Percentiles rank a stretch among this genome's conserved stretches.
Evolutionary conservation across 1,139 yeast species (phyloP).

Genomic region (Spencermartinsiella ligniputridi): DNA sequence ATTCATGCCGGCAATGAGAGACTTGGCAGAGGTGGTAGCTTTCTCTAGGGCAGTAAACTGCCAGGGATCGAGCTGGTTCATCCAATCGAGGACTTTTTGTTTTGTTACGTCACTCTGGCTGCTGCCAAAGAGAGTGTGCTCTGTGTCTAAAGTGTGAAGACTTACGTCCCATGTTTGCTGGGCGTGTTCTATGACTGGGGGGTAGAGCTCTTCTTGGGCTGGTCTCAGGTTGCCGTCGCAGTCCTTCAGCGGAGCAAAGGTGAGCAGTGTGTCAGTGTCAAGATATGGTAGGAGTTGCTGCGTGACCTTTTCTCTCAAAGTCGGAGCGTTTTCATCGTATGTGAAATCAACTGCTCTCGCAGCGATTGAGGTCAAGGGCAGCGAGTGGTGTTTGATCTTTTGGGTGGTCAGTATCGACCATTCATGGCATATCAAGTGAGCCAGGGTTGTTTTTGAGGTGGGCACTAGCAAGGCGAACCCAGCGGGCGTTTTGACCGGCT

Average conservation of each 20-base stretch:
- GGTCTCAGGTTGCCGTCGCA: conserved; percentile 76
- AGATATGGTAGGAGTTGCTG: conserved; percentile 61
- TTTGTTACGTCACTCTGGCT: conserved; percentile 58
- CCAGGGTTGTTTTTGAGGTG: conserved; percentile 49
- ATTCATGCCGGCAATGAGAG: conserved; percentile 65
- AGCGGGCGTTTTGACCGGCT: conserved; percentile 77
- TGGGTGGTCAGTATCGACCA: conserved; percentile 75
- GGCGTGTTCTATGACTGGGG: conserved; percentile 66
- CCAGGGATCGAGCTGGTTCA: conserved; percentile 60
- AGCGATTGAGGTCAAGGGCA: conserved; percentile 83
- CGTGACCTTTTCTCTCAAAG: conserved; percentile 26
- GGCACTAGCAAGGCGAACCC: conserved; percentile 73
- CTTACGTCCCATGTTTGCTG: conserved; percentile 55
- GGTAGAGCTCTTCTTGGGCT: conserved; percentile 70
- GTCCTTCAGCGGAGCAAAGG: conserved; percentile 76
- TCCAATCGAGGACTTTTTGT: conserved; percentile 60
- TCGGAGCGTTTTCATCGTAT: conserved; percentile 20
- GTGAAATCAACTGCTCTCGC: conserved; percentile 73
- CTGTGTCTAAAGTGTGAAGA: conserved; percentile 69
- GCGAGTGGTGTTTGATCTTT: conserved; percentile 69
- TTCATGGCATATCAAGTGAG: conserved; percentile 76
- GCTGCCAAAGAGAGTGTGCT: conserved; percentile 80
- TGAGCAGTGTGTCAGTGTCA: conserved; percentile 89
- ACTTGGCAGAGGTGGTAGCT: conserved; percentile 78
- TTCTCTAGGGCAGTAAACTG: conserved; percentile 86